Base-by-base conservation (phyloP, 106 monocot genomes). In the Platanthera zijinensis region DNA sequence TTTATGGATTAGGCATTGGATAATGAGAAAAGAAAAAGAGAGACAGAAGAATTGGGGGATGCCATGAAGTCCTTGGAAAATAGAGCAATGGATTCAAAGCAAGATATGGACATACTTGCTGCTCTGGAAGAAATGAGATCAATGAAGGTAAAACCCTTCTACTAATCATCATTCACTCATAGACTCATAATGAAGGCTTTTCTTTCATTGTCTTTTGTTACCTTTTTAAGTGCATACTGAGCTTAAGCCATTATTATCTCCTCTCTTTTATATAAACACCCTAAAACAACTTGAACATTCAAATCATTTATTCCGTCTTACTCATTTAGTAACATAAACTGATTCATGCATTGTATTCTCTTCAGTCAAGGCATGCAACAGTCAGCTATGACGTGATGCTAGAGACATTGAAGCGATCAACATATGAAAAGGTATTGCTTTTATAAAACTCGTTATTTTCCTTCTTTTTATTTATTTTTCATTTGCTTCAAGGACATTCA, bases 111-210 rank as follows among this genome's bases (percentile, higher is more conserved):
- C 73, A 96, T 93, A 45, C 89, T 96, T 80, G 86, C 93, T 66
- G 87, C 93, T 62, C 79, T 96, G 45, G 96, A 96, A 81, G 96
- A 96, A 82, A 96, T 93, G 93, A 89, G 83, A 68, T 96, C 96
- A 52, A 90, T 96, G 96, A 93, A 87, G 93, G 96, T 91, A 80
- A 70, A 70, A 17, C 12, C 12, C 13, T 69, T 62, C 10, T 10
- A 63, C 19, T 13, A 14, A 7, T 50, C 54, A 2, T 21, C 22
- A 14, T 47, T 3, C 14, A 5, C 39, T 39, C 39, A 39, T 39
- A 39, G 39, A 11, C 14, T 19, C n/a, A 17, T 5, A 66, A 10
- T 25, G 25, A 10, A 67, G 30, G 53, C 39, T 67, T 67, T 67
- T 21, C 19, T 61, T 61, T 19, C 6, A 61, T 61, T n/a, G 9